These are phyloP conservation scores for Globomyces sp. DNA, from an alignment of 371 early-diverging fungal species.

Conservation along the genomic window DNA sequence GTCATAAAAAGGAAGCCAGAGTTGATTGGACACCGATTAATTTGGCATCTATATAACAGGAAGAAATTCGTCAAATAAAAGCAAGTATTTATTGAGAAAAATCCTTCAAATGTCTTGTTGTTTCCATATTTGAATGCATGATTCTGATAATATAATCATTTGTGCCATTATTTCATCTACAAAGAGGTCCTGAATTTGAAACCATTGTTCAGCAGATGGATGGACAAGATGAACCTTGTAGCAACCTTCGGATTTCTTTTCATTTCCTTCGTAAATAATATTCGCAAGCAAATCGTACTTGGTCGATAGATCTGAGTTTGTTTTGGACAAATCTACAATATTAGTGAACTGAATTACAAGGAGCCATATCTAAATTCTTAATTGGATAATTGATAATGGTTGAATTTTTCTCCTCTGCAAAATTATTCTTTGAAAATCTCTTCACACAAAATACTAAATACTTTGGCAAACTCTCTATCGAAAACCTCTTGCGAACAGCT, in stretches of 20 bases:
- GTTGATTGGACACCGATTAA: no score
- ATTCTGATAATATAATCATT: slow-evolving; percentile 90
- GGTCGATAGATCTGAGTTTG: slow-evolving; percentile 6
- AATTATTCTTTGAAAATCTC: slow-evolving; percentile 88
- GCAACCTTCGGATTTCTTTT: slow-evolving; percentile 64
- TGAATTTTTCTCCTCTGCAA: slow-evolving; percentile 87
- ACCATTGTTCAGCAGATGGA: slow-evolving; percentile 88
- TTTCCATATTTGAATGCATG: slow-evolving; percentile 83
- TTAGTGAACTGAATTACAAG: slow-evolving; percentile 40
- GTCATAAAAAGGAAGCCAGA: no score
- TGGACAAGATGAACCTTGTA: slow-evolving; percentile 83
- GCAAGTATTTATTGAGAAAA: no score
- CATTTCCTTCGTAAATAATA: slow-evolving; percentile 86
- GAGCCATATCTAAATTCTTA: slow-evolving; percentile 76
- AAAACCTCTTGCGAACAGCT: slow-evolving; percentile 66
- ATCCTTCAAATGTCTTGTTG: slow-evolving; percentile 9
- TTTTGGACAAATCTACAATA: slow-evolving; percentile 7
- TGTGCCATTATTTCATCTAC: slow-evolving; percentile 93
- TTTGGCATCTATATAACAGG: no score
- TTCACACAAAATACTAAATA: slow-evolving; percentile 91
- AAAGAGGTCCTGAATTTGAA: slow-evolving; percentile 88
- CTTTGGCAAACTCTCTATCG: slow-evolving; percentile 72
- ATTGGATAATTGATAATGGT: slow-evolving; percentile 98
- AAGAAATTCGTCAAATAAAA: no score
- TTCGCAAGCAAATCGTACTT: slow-evolving; percentile 89